phyloP scores from a whole-genome alignment of 2,329 filamentous ascomycete species.

The Trichoderma breve region DNA sequence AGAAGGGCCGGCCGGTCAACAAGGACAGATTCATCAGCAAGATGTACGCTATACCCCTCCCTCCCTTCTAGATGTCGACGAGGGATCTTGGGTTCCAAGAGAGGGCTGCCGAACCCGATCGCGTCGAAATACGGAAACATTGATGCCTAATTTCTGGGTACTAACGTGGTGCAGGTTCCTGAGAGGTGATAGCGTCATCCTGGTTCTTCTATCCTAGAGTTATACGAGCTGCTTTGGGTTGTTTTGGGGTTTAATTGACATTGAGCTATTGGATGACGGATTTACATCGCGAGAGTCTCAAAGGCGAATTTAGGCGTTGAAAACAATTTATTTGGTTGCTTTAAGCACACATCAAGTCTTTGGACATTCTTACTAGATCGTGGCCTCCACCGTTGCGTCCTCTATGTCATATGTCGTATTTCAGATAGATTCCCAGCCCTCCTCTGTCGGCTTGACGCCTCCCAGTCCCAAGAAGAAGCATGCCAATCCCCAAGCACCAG shows the following conservation, averaged over 20 bases:
- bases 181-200: conserved; percentile 81
- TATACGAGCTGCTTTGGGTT: conserved; percentile 1
- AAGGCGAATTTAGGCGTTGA: conserved; percentile 41
- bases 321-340: conserved; percentile 28
- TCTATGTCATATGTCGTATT: background rate
- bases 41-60: conserved; percentile 60
- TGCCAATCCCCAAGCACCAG: conserved; percentile 71
- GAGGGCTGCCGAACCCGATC: background rate
- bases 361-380: background rate
- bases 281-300: conserved; percentile 33
- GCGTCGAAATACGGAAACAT: background rate
- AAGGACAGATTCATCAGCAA: conserved; percentile 99
- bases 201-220: conserved; percentile 73
- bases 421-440: conserved; percentile 38
- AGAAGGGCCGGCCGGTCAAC: conserved; percentile 87
- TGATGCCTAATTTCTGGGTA: background rate
- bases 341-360: background rate
- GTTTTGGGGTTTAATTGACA: conserved; percentile 24
- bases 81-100: background rate
- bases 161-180: conserved; percentile 63
- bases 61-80: background rate
- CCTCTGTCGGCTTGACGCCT: conserved; percentile 43
- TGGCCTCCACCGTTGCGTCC: conserved; percentile 20
- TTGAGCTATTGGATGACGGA: conserved; percentile 27
- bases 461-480: conserved; percentile 80